Evolutionary conservation across 768 basidiomycete genomes (phyloP), one percentile per base, ranked within the genome.

Genomic region (Psilocybe tampanensis): DNA sequence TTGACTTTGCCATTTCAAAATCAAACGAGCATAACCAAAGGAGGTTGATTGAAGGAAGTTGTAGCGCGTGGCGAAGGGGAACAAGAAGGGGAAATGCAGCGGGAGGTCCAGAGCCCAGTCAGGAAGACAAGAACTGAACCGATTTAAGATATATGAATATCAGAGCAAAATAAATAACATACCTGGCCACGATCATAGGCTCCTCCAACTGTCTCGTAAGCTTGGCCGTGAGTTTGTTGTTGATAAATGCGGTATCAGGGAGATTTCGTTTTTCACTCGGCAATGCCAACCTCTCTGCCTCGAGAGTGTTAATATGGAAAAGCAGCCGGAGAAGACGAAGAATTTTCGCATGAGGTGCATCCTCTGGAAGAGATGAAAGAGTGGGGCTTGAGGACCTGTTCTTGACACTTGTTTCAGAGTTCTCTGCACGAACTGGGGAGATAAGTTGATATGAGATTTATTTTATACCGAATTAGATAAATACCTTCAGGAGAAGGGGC

Each of bases 161-260:
- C 33, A 8, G 19, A 24, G 18, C 18, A n/a, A 13, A n/a, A 57
- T 18, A 17, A 15, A 29, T 7, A 51, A 69, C 79, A 60, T 64
- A 94, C 94, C 94, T 95, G 1, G 96, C 97, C 43, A 99, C 95
- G 60, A 99, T 97, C 94, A 98, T 97, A 0, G 94, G 93, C 68
- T 99, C 97, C 65, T 99, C 97, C 42, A 99, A 72, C 69, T 98
- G 97, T 33, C 97, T 84, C 12, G 94, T 94, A n/a, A 99, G 81
- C 72, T 99, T 99, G 9, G 97, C 97, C 1, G 94, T 94, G 23
- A 99, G 76, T 72, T 99, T 99, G 76, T 97, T 98, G 71, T 98
- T 99, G 60, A 98, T 85, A 69, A 99, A 99, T 0, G 92, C 84
- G 0, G 92, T 84, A 60, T 95, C 93, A 2, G 87, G 76, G 17